Conservation (phyloP, 2,329 filamentous ascomycete genomes). For the Aspergillus piperis region DNA sequence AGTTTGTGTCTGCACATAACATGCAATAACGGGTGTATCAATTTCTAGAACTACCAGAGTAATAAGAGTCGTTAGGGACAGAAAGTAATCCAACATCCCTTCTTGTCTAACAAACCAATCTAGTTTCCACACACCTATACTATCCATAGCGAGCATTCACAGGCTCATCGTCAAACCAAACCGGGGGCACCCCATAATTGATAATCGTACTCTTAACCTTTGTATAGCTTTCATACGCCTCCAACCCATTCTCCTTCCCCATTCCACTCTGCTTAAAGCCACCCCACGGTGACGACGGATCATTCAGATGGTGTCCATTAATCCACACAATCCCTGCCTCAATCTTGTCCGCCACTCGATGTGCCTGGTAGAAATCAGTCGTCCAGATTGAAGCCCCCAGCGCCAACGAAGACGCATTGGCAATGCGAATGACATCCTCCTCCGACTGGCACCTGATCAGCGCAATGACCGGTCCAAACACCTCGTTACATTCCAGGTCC, state of each 20-base stretch:
- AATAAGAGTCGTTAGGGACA: too few relatives aligned
- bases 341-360: constrained; percentile 49
- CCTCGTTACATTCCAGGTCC: constrained; percentile 43
- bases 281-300: constrained; percentile 71
- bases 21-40: too few relatives aligned
- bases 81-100: too few relatives aligned
- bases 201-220: constrained; percentile 48
- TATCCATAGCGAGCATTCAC: constrained; percentile 63
- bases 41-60: too few relatives aligned
- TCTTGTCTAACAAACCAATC: neutral
- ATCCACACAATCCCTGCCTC: constrained; percentile 53
- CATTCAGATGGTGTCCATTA: constrained; percentile 67
- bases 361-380: constrained; percentile 51
- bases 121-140: neutral
- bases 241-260: constrained; percentile 71
- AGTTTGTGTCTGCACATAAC: too few relatives aligned
- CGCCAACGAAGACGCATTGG: constrained; percentile 55
- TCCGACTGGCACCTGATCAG: constrained; percentile 51
- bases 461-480: constrained; percentile 56
- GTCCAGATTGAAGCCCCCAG: constrained; percentile 56
- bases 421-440: constrained; percentile 48
- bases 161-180: constrained; percentile 67
- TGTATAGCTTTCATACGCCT: constrained; percentile 62
- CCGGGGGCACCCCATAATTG: constrained; percentile 65
- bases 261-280: constrained; percentile 66